Conservation (phyloP, 2,329 filamentous ascomycete species). For the Aspergillus jensenii region DNA sequence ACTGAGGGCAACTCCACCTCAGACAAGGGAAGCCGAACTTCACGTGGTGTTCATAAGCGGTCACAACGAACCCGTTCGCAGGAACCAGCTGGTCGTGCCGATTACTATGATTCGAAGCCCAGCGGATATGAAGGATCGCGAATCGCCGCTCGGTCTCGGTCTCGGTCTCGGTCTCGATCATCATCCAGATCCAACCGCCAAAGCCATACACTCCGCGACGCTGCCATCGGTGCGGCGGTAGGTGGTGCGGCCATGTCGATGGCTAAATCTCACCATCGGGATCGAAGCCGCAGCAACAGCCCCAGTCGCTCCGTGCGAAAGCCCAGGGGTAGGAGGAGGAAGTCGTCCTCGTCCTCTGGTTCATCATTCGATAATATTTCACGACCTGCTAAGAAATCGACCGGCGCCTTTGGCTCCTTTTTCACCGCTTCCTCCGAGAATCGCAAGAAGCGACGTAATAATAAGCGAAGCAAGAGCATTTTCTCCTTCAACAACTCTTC, state of each 20-base stretch:
- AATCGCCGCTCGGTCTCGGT: slow-evolving; percentile 33
- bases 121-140: slow-evolving; percentile 25
- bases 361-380: slow-evolving; percentile 68
- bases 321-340: slow-evolving; percentile 35
- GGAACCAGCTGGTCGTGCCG: slow-evolving; percentile 33
- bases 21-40: slow-evolving; percentile 44
- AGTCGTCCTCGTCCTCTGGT: slow-evolving; percentile 56
- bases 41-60: slow-evolving; percentile 39
- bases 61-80: slow-evolving; percentile 33
- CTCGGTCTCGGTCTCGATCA: slow-evolving; percentile 43
- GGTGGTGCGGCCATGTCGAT: slow-evolving; percentile 29
- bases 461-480: slow-evolving; percentile 50
- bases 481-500: slow-evolving; percentile 63
- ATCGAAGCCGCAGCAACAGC: slow-evolving; percentile 24
- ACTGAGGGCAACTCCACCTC: slow-evolving; percentile 28
- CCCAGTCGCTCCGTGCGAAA: slow-evolving; percentile 39
- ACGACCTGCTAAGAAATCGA: slow-evolving; percentile 49
- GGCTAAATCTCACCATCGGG: slow-evolving; percentile 24
- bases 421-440: slow-evolving; percentile 63
- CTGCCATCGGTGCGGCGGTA: slow-evolving; percentile 39
- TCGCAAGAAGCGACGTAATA: slow-evolving; percentile 48
- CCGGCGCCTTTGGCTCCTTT: slow-evolving; percentile 60
- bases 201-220: slow-evolving; percentile 32
- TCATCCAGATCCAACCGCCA: slow-evolving; percentile 29
- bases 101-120: slow-evolving; percentile 28